Conservation (phyloP, 2,329 filamentous ascomycete genomes). For the Cladosporium sphaerospermum region DNA sequence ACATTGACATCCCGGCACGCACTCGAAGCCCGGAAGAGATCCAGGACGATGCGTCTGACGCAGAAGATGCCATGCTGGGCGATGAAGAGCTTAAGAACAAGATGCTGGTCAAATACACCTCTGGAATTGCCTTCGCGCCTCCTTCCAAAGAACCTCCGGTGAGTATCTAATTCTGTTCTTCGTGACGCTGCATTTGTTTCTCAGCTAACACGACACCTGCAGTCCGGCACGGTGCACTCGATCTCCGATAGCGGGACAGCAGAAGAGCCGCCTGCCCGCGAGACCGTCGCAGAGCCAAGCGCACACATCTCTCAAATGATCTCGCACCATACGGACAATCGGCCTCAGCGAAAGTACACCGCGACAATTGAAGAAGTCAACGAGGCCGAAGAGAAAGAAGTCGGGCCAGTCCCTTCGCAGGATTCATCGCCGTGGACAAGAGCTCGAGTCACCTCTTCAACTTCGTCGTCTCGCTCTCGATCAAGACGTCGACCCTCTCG, state of each 20-base stretch:
- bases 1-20: background rate
- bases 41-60: background rate
- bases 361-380: background rate
- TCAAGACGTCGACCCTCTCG: no score
- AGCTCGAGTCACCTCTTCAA: no score
- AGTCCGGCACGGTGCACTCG: no score
- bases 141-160: no score
- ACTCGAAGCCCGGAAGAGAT: background rate
- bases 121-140: no score
- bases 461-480: no score
- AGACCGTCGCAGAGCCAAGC: background rate
- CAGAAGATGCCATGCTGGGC: conserved; percentile 1
- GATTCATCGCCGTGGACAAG: no score
- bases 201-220: no score
- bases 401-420: background rate
- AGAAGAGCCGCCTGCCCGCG: no score
- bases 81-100: conserved; percentile 6
- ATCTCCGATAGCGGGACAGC: no score
- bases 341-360: background rate
- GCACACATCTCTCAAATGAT: background rate
- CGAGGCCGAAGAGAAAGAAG: background rate
- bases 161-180: background rate
- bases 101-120: conserved; percentile 2
- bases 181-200: background rate
- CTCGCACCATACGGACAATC: no score